Percentiles rank a stretch among this genome's conserved stretches.
phyloP scores from a whole-genome alignment of 768 basidiomycete species.

The Cyclocybe aegerita region DNA sequence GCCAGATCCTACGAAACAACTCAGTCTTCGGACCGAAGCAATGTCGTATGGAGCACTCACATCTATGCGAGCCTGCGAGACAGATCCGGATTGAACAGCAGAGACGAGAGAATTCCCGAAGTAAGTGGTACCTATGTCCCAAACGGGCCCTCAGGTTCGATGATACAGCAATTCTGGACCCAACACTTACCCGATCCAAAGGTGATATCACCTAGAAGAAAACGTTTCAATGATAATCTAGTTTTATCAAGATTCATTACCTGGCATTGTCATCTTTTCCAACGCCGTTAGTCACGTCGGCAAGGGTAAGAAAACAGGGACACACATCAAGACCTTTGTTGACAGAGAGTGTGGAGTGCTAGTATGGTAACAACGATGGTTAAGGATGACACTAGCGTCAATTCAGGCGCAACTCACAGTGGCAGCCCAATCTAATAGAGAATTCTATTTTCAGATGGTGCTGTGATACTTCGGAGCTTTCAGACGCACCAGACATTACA shows the following conservation, averaged over 20 bases:
- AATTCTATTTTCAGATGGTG: background rate
- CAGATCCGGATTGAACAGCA: conserved; percentile 59
- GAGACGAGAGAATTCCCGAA: conserved; percentile 61
- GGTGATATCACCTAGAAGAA: conserved; percentile 39
- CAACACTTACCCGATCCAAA: conserved; percentile 40
- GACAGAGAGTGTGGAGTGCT: conserved; percentile 52
- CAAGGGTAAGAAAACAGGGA: background rate
- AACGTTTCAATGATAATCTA: background rate
- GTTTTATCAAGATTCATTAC: conserved; percentile 18
- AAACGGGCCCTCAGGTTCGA: background rate
- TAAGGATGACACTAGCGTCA: background rate
- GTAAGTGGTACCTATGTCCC: conserved; percentile 39
- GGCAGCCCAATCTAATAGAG: conserved; percentile 60
- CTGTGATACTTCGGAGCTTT: no score
- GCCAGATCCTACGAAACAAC: conserved; percentile 56
- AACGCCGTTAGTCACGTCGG: background rate
- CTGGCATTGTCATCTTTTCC: conserved; percentile 71
- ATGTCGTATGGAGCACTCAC: conserved; percentile 30
- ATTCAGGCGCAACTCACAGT: conserved; percentile 33
- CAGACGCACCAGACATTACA: conserved; percentile 41
- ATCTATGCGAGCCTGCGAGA: conserved; percentile 58
- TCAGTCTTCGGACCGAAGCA: background rate
- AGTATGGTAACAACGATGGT: background rate
- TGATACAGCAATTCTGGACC: background rate
- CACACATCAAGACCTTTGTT: conserved; percentile 64